Conservation (phyloP, 192 early-diverging fungal genomes). For the Geranomyces michiganensis region DNA sequence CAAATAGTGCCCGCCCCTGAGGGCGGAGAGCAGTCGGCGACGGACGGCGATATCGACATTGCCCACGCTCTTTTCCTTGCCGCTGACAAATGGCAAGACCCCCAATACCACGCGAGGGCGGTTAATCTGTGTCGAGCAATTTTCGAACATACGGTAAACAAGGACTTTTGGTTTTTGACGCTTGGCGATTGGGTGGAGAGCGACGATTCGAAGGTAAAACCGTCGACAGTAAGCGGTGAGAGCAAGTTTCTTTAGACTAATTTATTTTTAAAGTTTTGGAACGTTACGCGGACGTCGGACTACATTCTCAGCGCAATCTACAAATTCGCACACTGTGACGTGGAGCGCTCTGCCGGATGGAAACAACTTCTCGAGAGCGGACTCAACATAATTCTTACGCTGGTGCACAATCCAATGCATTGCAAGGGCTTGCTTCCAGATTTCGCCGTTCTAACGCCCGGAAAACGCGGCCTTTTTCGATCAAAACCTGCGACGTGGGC, state of each 20-base stretch:
- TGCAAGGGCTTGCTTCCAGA: no score
- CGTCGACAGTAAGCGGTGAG: no score
- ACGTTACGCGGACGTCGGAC: constrained; percentile 15
- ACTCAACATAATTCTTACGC: neutral
- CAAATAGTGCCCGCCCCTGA: constrained; percentile 12
- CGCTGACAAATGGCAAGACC: constrained; percentile 17
- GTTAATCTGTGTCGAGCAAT: constrained; percentile 14
- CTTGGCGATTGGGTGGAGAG: constrained; percentile 16
- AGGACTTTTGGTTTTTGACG: constrained; percentile 3
- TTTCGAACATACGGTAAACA: neutral
- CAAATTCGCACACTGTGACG: neutral
- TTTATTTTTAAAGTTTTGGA: constrained; percentile 5
- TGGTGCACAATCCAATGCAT: no score
- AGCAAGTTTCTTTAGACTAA: no score
- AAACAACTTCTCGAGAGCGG: neutral
- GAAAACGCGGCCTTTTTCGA: no score
- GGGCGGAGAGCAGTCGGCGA: constrained; percentile 14
- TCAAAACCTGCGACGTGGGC: neutral
- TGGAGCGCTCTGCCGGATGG: neutral
- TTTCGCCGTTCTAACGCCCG: no score
- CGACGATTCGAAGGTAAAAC: constrained; percentile 1
- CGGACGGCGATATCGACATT: constrained; percentile 28
- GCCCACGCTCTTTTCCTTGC: constrained; percentile 25
- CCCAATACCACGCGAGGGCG: constrained; percentile 7
- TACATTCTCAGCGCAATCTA: constrained; percentile 12